phyloP scores from a whole-genome alignment of 371 early-diverging fungal genomes.

The Haplosporangium sp. region DNA sequence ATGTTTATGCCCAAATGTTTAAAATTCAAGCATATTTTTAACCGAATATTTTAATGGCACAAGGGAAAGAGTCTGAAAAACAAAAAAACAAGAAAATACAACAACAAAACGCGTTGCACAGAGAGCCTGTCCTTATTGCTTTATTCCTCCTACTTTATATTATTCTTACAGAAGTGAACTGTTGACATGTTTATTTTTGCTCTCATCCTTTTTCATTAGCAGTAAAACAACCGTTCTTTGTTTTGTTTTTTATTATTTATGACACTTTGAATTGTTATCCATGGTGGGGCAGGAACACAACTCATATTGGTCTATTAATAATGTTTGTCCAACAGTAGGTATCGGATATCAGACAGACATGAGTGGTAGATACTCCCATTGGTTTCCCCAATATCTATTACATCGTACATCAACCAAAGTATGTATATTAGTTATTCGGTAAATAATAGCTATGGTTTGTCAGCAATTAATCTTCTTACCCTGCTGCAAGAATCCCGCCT shows the following conservation, averaged over 20 bases:
- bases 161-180: not conserved
- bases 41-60: too few species aligned
- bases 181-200: not conserved
- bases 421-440: not conserved
- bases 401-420: not conserved
- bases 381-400: constrained; percentile 53
- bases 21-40: too few species aligned
- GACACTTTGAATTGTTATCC: not conserved
- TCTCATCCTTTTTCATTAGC: not conserved
- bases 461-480: constrained; percentile 43
- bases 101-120: constrained; percentile 22
- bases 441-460: not conserved
- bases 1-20: too few species aligned
- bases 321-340: too few species aligned
- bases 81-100: not conserved
- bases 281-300: not conserved
- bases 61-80: too few species aligned
- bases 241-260: not conserved
- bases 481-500: constrained; percentile 64
- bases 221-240: not conserved
- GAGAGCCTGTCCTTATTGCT: constrained; percentile 12
- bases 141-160: not conserved
- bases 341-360: constrained; percentile 27
- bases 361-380: constrained; percentile 46
- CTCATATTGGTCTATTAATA: too few species aligned